A percentile compares a stretch with the other conserved stretches of the same genome.
phyloP scores from a whole-genome alignment of 352 stramenopile genomes.

The Saprolegnia diclina region DNA sequence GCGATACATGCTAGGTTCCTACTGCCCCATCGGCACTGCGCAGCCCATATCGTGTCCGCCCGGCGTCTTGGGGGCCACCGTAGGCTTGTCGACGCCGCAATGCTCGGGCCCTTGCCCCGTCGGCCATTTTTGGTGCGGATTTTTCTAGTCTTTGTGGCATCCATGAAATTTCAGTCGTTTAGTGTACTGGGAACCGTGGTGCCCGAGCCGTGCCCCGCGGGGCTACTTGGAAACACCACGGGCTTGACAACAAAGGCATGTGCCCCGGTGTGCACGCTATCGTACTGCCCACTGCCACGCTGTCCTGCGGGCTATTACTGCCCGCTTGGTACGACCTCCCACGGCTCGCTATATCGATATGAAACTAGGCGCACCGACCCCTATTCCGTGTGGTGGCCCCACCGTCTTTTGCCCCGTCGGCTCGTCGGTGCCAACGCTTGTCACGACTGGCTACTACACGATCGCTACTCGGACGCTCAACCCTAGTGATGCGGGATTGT shows the following conservation, averaged over 20 bases:
- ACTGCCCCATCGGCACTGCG: slow-evolving; percentile 45
- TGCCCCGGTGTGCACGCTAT: slow-evolving; percentile 37
- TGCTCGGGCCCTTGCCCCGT: slow-evolving; percentile 51
- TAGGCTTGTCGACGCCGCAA: slow-evolving; percentile 33
- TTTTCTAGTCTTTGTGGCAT: too few relatives aligned
- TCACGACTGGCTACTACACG: slow-evolving; percentile 50
- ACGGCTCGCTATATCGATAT: neutral
- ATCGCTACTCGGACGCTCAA: slow-evolving; percentile 29
- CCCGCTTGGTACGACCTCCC: slow-evolving; percentile 29
- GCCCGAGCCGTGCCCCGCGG: slow-evolving; percentile 41
- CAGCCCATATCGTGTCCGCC: slow-evolving; percentile 44
- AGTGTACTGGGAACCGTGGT: slow-evolving; percentile 38
- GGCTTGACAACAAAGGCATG: slow-evolving; percentile 46
- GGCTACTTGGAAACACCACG: slow-evolving; percentile 34
- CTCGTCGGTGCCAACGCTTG: slow-evolving; percentile 37
- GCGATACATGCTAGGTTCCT: slow-evolving; percentile 32
- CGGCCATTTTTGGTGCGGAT: slow-evolving; percentile 51
- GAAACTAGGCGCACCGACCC: slow-evolving; percentile 27
- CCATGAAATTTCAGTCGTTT: neutral
- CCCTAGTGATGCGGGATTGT: neutral
- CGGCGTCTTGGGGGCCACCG: slow-evolving; percentile 39
- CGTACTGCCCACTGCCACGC: slow-evolving; percentile 39
- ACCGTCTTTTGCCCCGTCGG: slow-evolving; percentile 46
- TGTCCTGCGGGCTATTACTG: slow-evolving; percentile 60
- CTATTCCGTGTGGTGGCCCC: slow-evolving; percentile 36